These are phyloP conservation scores for Diaporthe eres DNA, from an alignment of 2,329 filamentous ascomycete species.

Conservation along the genomic window DNA sequence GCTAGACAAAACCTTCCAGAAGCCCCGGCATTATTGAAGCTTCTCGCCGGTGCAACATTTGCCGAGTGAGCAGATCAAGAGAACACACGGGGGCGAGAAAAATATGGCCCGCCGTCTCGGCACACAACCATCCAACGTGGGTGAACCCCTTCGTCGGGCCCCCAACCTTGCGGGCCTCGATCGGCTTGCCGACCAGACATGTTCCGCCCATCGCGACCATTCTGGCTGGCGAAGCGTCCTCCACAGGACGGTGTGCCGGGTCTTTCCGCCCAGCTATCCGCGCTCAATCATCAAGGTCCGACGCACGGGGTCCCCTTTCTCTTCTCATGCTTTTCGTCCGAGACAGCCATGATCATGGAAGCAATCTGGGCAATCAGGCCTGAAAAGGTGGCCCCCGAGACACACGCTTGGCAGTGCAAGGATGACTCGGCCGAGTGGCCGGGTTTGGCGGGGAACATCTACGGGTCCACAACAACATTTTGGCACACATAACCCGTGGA, in stretches of 20 bases:
- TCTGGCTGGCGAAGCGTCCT: neutral
- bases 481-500: neutral
- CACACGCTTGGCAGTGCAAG: neutral
- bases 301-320: neutral
- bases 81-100: too few species aligned
- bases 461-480: neutral
- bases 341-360: neutral
- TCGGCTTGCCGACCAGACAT: constrained; percentile 10
- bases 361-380: neutral
- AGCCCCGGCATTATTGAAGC: neutral
- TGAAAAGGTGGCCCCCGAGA: neutral
- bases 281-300: neutral
- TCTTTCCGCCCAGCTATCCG: neutral
- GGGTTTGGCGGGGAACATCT: neutral
- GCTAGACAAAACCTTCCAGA: neutral
- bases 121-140: neutral
- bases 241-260: neutral
- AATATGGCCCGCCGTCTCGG: neutral
- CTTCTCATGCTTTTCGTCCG: neutral
- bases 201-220: constrained; percentile 4
- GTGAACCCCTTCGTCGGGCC: neutral
- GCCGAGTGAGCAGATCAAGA: neutral
- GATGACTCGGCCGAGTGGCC: constrained; percentile 13
- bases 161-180: neutral
- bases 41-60: neutral